Evolutionary conservation across 1,284 basidiomycete genomes (phyloP).

Genomic region (Leccinum pachyderme): DNA sequence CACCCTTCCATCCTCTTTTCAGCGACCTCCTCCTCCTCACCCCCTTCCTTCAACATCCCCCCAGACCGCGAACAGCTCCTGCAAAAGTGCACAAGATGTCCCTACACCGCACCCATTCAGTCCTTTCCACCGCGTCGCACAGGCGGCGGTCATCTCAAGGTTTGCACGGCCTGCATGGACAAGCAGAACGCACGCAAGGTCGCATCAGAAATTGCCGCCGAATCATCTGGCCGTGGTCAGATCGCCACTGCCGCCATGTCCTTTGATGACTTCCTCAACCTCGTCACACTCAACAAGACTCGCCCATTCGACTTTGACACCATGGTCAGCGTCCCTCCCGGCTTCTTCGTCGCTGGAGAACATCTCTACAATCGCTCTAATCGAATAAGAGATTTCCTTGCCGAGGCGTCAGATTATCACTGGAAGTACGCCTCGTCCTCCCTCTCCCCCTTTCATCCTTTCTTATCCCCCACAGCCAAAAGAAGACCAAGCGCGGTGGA

Average conservation of each 20-base stretch:
- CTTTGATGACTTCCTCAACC: constrained; percentile 33
- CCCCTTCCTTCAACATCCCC: constrained; percentile 23
- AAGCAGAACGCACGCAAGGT: constrained; percentile 35
- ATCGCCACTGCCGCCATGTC: constrained; percentile 35
- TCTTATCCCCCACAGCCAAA: constrained; percentile 22
- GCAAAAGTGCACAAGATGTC: constrained; percentile 33
- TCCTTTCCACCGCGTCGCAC: constrained; percentile 30
- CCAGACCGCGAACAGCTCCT: constrained; percentile 11
- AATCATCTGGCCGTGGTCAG: constrained; percentile 32
- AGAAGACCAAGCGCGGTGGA: constrained; percentile 36
- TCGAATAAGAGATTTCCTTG: constrained; percentile 34
- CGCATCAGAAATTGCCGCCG: constrained; percentile 30
- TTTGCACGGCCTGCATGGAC: constrained; percentile 34
- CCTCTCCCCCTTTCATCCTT: not conserved
- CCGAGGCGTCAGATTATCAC: constrained; percentile 36
- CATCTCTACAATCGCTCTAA: constrained; percentile 36
- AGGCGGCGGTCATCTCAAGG: constrained; percentile 30
- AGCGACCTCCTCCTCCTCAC: constrained; percentile 23
- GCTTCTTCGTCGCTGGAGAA: constrained; percentile 32
- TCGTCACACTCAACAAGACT: constrained; percentile 32
- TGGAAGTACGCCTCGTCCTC: constrained; percentile 31
- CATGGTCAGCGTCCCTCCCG: constrained; percentile 34
- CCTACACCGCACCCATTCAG: constrained; percentile 30
- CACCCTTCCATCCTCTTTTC: constrained; percentile 1
- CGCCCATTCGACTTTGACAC: constrained; percentile 34